Base-by-base conservation (phyloP, 2,329 filamentous ascomycete species). In the Fusarium heterosporum region DNA sequence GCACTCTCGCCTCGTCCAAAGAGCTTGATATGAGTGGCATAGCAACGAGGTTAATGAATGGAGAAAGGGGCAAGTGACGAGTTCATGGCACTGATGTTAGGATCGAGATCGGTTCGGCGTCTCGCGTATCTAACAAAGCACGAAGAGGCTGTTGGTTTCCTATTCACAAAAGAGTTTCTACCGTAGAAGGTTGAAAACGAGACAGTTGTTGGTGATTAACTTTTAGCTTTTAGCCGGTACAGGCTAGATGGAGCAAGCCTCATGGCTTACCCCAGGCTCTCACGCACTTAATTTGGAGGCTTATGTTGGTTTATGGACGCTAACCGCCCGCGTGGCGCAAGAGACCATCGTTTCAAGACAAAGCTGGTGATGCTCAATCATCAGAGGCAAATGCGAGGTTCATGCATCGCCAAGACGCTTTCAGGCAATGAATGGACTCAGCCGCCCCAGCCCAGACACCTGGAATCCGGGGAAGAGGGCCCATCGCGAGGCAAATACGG, bases 161-260 rank as follows among this genome's bases (percentile, higher is more conserved):
- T 51, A 14, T 48, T 47, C 50, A 26, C 16, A 16, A 16, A 29
- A 54, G 32, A 49, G n/a, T 19, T n/a, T 32, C 25, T 34, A 40
- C 42, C 38, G 25, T 26, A 16, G 34, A 36, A 39, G 48, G 48
- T 42, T 25, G 32, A 17, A 41, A 26, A 38, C 13, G 25, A 56
- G 28, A 19, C 19, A 32, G 19, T 54, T 40, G 48, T 55, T 57
- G 26, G 26, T 57, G 54, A 30, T 39, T 25, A 42, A 34, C 32
- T n/a, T 40, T 39, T 25, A 42, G 41, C 32, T 36, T 57, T 61
- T 61, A 61, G 56, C 56, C 47, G 58, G 29, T 19, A 17, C 12
- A 19, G 19, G 16, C 38, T 60, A 60, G 41, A 10, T 22, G 22
- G 14, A 43, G 55, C 17, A 29, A 17, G 43, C 30, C 41, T 28